These are phyloP conservation scores for Raphidocelis subcapitata DNA, from an alignment of 139 green algal species.

Conservation along the genomic window DNA sequence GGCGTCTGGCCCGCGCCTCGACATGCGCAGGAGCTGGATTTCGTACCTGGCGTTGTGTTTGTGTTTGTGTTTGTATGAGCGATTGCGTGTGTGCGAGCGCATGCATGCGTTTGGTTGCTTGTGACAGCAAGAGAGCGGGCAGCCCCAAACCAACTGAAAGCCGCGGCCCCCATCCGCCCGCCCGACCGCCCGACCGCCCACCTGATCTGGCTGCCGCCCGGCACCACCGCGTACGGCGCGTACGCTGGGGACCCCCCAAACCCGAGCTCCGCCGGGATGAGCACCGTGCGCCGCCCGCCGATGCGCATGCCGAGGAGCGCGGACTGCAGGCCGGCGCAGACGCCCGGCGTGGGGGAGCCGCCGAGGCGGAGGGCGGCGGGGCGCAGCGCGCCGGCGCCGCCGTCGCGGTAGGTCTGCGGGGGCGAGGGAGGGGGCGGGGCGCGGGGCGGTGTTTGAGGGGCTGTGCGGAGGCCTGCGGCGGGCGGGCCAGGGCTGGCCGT, in stretches of 20 bases:
- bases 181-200: no score
- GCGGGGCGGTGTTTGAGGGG: no score
- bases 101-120: no score
- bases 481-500: no score
- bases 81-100: no score
- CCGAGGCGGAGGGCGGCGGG: neutral
- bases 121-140: no score
- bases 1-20: conserved; percentile 4
- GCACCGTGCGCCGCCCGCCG: conserved; percentile 5
- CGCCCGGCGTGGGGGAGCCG: conserved; percentile 5
- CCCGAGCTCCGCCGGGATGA: neutral
- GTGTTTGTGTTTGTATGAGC: no score
- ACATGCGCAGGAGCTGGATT: conserved; percentile 19
- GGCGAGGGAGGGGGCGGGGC: no score
- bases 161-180: no score
- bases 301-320: conserved; percentile 20
- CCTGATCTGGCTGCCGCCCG: neutral
- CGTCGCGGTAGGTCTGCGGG: conserved; percentile 13
- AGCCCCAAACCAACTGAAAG: no score
- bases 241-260: conserved; percentile 10
- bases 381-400: conserved; percentile 9
- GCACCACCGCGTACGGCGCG: conserved; percentile 17
- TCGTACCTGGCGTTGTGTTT: no score
- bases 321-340: conserved; percentile 17
- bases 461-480: no score